Conservation (phyloP, 768 basidiomycete species). For the Boletus rubescentipes region DNA sequence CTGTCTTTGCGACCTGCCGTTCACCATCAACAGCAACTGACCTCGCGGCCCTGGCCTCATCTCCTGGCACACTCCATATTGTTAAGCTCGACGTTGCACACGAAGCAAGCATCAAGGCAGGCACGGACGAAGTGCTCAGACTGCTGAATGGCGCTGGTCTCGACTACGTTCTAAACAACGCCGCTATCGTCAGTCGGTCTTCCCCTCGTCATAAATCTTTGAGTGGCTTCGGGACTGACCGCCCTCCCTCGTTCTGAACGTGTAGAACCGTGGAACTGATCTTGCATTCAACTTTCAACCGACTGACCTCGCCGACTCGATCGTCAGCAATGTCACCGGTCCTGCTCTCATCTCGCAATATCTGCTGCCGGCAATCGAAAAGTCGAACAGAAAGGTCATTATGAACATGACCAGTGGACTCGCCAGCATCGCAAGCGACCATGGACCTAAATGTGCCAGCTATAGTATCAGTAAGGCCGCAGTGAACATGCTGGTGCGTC, state of each 20-base stretch:
- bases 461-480: slow-evolving; percentile 18
- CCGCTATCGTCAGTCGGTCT: slow-evolving; percentile 34
- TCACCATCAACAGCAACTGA: slow-evolving; percentile 17
- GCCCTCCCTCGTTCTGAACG: neutral
- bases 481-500: slow-evolving; percentile 13
- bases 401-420: slow-evolving; percentile 36
- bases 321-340: slow-evolving; percentile 35
- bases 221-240: neutral
- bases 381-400: slow-evolving; percentile 32
- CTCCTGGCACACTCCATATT: slow-evolving; percentile 31
- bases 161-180: slow-evolving; percentile 29
- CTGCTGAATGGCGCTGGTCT: no score
- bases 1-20: slow-evolving; percentile 25
- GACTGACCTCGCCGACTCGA: slow-evolving; percentile 12
- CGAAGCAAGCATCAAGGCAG: slow-evolving; percentile 25
- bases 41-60: slow-evolving; percentile 8
- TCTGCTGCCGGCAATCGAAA: slow-evolving; percentile 37
- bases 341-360: slow-evolving; percentile 30
- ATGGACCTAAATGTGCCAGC: neutral
- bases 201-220: neutral
- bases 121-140: slow-evolving; percentile 4
- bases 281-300: slow-evolving; percentile 25
- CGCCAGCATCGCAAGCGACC: slow-evolving; percentile 28
- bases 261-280: slow-evolving; percentile 25
- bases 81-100: slow-evolving; percentile 33